A percentile compares a stretch with the other conserved stretches of the same genome.
These are phyloP conservation scores for Naganishia vaughanmartiniae DNA, from an alignment of 768 basidiomycete species.

Conservation along the genomic window DNA sequence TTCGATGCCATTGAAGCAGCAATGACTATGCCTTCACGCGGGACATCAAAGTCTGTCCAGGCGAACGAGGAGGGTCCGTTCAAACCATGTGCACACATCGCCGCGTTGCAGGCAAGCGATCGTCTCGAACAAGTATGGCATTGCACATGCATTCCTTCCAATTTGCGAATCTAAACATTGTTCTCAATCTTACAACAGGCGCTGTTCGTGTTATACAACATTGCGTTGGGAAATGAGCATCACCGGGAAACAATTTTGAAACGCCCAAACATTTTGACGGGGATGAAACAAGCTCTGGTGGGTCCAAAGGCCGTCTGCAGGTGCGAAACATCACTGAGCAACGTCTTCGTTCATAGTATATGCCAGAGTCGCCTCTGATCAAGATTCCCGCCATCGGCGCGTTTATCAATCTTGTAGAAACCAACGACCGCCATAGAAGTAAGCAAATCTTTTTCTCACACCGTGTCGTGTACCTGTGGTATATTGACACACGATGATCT, in stretches of 20 bases:
- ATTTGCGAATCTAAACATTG: neutral
- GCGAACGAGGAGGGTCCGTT: neutral
- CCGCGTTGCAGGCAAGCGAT: slow-evolving; percentile 7
- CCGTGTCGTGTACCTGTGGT: too few species aligned
- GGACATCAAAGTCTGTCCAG: neutral
- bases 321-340: neutral
- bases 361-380: slow-evolving; percentile 27
- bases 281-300: slow-evolving; percentile 30
- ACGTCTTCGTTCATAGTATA: slow-evolving; percentile 6
- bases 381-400: slow-evolving; percentile 30
- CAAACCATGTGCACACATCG: neutral
- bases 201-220: slow-evolving; percentile 31
- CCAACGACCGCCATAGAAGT: slow-evolving; percentile 32
- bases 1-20: slow-evolving; percentile 22
- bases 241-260: slow-evolving; percentile 30
- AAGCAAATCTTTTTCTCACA: neutral
- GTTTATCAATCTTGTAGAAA: slow-evolving; percentile 31
- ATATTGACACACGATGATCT: neutral
- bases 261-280: slow-evolving; percentile 18
- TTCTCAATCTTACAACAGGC: slow-evolving; percentile 1
- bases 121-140: slow-evolving; percentile 31
- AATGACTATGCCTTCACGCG: neutral
- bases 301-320: neutral
- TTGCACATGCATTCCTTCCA: neutral
- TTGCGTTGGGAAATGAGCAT: slow-evolving; percentile 26